A percentile compares a stretch with the other conserved stretches of the same genome.
These are phyloP conservation scores for Blastocystis sp. DNA, from an alignment of 352 stramenopile species.

Conservation along the genomic window DNA sequence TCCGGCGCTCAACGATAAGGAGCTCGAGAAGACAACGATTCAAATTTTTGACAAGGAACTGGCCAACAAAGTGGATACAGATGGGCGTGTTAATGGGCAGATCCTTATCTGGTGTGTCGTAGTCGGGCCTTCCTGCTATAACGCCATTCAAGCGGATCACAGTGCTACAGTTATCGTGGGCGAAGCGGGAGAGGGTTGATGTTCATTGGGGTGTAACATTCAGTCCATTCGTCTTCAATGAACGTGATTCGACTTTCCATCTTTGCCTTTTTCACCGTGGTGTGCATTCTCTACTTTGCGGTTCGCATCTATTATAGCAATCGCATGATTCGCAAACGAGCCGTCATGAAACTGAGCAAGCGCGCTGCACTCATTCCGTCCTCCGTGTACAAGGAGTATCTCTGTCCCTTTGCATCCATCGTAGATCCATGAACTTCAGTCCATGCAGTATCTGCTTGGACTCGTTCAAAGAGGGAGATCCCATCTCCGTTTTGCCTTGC, in stretches of 20 bases:
- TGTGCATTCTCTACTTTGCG: background rate
- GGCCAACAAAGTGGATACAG: background rate
- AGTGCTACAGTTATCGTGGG: background rate
- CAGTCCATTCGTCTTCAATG: background rate
- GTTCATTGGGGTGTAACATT: background rate
- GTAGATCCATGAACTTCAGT: background rate
- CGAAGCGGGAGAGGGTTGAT: background rate
- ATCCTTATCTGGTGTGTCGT: background rate
- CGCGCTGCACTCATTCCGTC: background rate
- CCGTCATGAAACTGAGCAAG: background rate
- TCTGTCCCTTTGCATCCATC: no score
- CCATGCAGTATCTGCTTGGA: constrained; percentile 20
- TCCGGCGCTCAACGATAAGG: background rate
- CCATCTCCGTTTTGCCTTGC: constrained; percentile 15
- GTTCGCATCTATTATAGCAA: background rate
- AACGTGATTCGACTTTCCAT: background rate
- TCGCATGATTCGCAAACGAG: constrained; percentile 23
- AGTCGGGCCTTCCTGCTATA: background rate
- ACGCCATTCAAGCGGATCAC: background rate
- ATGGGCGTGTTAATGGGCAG: background rate
- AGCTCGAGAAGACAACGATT: background rate
- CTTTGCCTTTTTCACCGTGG: background rate
- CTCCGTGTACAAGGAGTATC: background rate
- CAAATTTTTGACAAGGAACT: background rate
- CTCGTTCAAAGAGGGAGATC: background rate